A percentile compares a stretch with the other conserved stretches of the same genome.
These are phyloP conservation scores for Calocera viscosa DNA, from an alignment of 768 basidiomycete genomes.

Conservation along the genomic window DNA sequence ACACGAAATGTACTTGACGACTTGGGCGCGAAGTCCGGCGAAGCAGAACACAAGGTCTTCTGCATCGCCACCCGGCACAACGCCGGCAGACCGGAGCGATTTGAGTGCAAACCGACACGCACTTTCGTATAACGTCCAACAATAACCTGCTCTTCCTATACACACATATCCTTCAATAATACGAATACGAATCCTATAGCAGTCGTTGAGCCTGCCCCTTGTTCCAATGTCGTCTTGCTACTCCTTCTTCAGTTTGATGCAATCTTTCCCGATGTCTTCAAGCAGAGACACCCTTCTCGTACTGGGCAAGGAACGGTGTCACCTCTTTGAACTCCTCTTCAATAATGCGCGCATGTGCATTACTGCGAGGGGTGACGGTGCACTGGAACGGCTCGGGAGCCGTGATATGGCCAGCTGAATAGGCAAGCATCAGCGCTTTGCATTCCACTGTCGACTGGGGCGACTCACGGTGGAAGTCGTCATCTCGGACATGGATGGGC, in stretches of 20 bases:
- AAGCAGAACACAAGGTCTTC: neutral
- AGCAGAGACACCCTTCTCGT: neutral
- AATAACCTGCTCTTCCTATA: too few species aligned
- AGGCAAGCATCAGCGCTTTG: neutral
- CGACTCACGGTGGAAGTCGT: neutral
- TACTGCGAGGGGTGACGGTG: conserved; percentile 11
- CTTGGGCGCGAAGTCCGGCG: too few species aligned
- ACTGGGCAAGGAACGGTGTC: neutral
- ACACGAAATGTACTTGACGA: too few species aligned
- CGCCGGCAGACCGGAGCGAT: too few species aligned
- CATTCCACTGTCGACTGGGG: neutral
- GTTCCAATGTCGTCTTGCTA: too few species aligned
- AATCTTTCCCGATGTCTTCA: neutral
- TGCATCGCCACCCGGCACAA: neutral
- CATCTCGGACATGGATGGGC: conserved; percentile 4
- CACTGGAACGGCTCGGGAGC: conserved; percentile 15
- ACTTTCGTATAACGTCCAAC: too few species aligned
- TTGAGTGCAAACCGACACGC: too few species aligned
- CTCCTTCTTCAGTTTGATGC: too few species aligned
- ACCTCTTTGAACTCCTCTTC: conserved; percentile 10
- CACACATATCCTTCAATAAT: too few species aligned
- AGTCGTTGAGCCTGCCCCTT: neutral
- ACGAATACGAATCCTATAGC: neutral
- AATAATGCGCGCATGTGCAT: neutral
- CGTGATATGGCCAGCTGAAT: neutral